phyloP scores from a whole-genome alignment of 768 basidiomycete species.

The Vishniacozyma victoriae region DNA sequence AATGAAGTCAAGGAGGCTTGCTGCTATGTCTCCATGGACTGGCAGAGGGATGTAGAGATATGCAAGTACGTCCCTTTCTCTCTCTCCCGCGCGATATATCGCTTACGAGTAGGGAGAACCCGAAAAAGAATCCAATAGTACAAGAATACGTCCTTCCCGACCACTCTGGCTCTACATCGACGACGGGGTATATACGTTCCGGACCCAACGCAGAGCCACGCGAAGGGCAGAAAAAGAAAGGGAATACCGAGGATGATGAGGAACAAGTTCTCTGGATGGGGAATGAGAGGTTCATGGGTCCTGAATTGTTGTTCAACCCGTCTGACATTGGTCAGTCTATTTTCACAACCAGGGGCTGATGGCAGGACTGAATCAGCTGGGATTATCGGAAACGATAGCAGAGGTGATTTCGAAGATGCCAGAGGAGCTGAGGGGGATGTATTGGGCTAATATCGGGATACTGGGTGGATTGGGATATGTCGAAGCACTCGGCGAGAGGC shows the following conservation, averaged over 20 bases:
- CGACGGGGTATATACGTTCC: conserved; percentile 51
- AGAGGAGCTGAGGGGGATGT: conserved; percentile 79
- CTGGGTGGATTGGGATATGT: conserved; percentile 78
- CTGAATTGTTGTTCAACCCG: conserved; percentile 87
- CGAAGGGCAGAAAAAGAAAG: neutral
- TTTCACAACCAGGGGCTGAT: neutral
- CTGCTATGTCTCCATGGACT: conserved; percentile 72
- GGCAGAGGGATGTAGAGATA: conserved; percentile 64
- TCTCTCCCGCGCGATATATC: neutral
- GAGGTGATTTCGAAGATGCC: conserved; percentile 70
- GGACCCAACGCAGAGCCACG: conserved; percentile 31
- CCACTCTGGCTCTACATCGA: conserved; percentile 54
- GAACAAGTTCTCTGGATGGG: conserved; percentile 68
- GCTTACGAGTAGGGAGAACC: conserved; percentile 42
- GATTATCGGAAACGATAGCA: conserved; percentile 69
- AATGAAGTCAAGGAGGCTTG: conserved; percentile 86
- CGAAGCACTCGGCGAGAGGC: conserved; percentile 63
- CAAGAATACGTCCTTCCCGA: conserved; percentile 90
- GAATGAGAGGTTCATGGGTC: conserved; percentile 85
- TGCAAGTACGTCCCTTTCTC: conserved; percentile 59
- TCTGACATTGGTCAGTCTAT: conserved; percentile 69
- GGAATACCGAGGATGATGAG: conserved; percentile 50
- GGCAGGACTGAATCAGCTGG: conserved; percentile 71
- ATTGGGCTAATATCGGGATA: conserved; percentile 88
- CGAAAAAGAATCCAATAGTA: conserved; percentile 62